Conservation (phyloP, 78 protist genomes). For the slime mould (Dictyostelium discoideum) region DNA sequence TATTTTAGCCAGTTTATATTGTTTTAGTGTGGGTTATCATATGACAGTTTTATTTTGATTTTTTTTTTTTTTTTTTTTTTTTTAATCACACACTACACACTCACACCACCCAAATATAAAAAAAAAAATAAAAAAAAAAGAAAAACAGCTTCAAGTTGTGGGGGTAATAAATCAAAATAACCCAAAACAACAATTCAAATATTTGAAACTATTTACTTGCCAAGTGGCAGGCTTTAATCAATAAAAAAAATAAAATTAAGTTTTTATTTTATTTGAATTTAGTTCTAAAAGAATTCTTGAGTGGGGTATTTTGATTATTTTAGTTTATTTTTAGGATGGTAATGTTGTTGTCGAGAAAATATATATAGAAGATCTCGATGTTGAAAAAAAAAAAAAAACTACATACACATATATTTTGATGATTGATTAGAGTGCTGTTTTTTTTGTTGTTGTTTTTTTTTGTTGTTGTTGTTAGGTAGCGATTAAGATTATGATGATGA, state of each 20-base stretch:
- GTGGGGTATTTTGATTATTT: not conserved
- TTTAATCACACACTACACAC: not conserved
- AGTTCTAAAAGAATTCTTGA: not conserved
- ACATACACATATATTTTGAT: not conserved
- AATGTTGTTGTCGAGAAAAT: not conserved
- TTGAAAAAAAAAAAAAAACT: not conserved
- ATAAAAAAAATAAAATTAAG: not conserved
- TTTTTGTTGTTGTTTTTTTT: not conserved
- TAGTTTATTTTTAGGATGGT: not conserved
- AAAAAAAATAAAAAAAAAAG: not conserved
- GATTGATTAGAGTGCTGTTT: not conserved
- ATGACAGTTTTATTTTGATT: not conserved
- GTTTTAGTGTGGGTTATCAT: not conserved
- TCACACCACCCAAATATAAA: not conserved
- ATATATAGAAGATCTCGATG: not conserved
- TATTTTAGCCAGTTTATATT: not conserved
- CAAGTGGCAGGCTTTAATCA: not conserved
- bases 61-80: not conserved
- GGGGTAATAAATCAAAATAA: not conserved
- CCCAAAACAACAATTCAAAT: not conserved
- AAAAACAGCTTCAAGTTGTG: not conserved
- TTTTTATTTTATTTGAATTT: not conserved
- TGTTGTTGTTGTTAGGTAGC: not conserved
- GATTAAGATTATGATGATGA: not conserved
- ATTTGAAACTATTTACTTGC: not conserved